phyloP scores from a whole-genome alignment of 1,139 yeast species.

The Geotrichum reessii region DNA sequence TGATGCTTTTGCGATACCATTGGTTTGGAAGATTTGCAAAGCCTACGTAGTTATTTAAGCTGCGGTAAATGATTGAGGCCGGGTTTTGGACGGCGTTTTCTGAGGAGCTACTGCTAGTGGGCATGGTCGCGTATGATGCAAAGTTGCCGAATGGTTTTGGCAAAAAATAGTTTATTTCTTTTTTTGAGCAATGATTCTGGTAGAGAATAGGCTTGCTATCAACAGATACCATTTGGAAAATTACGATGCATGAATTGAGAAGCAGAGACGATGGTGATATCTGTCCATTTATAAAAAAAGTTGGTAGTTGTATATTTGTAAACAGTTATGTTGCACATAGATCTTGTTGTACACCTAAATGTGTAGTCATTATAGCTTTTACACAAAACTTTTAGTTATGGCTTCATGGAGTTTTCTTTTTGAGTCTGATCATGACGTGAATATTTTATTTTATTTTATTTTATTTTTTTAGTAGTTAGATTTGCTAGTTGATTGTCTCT shows the following conservation, averaged over 20 bases:
- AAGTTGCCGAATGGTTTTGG: not conserved
- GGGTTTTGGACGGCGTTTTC: not conserved
- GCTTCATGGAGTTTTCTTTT: not conserved
- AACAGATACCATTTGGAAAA: not conserved
- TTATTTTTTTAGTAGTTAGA: too few relatives aligned
- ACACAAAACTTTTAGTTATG: not conserved
- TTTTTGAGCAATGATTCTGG: not conserved
- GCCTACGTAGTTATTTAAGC: constrained; percentile 89
- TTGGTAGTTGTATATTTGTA: too few relatives aligned
- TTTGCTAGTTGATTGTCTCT: too few relatives aligned
- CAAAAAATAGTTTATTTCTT: not conserved
- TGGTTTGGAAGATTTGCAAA: constrained; percentile 97
- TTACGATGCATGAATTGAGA: not conserved
- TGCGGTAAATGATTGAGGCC: constrained; percentile 56
- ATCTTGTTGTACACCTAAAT: not conserved
- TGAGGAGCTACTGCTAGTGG: not conserved
- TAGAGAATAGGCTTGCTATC: not conserved
- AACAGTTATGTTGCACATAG: not conserved
- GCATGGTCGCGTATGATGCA: not conserved
- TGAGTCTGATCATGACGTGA: too few relatives aligned
- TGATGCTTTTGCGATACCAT: constrained; percentile 93
- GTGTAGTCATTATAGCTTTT: not conserved
- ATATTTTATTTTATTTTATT: too few relatives aligned
- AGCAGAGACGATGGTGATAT: not conserved
- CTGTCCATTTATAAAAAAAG: not conserved